Conservation (phyloP, 2,329 filamentous ascomycete species). For the Ampelomyces quisqualis region DNA sequence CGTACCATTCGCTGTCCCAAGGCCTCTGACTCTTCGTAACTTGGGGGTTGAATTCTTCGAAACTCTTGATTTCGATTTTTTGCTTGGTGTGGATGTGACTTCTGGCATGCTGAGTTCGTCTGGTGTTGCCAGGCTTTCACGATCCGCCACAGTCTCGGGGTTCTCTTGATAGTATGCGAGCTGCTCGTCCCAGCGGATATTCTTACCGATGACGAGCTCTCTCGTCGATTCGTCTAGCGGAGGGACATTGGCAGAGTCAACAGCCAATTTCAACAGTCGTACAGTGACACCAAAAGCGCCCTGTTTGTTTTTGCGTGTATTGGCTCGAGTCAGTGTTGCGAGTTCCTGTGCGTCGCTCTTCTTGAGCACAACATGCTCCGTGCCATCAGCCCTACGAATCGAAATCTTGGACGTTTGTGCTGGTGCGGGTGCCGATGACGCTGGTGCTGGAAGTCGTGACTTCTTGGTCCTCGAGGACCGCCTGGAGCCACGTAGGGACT, state of each 20-base stretch:
- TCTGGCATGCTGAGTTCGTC: conserved; percentile 34
- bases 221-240: conserved; percentile 14
- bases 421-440: conserved; percentile 17
- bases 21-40: conserved; percentile 31
- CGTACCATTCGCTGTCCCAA: conserved; percentile 42
- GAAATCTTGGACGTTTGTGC: conserved; percentile 45
- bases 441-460: conserved; percentile 37
- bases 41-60: conserved; percentile 36
- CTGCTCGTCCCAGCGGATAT: conserved; percentile 51
- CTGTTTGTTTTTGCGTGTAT: conserved; percentile 55
- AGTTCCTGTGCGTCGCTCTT: conserved; percentile 53
- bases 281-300: conserved; percentile 47
- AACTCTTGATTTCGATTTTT: conserved; percentile 28
- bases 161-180: conserved; percentile 50
- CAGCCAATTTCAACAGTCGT: conserved; percentile 46
- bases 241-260: conserved; percentile 27
- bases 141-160: conserved; percentile 35
- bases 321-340: conserved; percentile 47
- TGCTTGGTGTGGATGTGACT: conserved; percentile 11
- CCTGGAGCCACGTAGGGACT: conserved; percentile 25
- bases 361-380: conserved; percentile 49
- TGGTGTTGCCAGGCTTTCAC: conserved; percentile 33
- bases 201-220: conserved; percentile 28
- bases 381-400: conserved; percentile 46
- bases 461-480: conserved; percentile 40